Evolutionary conservation across 495 filamentous ascomycete species (phyloP).

Genomic region (Neurospora cerealis): DNA sequence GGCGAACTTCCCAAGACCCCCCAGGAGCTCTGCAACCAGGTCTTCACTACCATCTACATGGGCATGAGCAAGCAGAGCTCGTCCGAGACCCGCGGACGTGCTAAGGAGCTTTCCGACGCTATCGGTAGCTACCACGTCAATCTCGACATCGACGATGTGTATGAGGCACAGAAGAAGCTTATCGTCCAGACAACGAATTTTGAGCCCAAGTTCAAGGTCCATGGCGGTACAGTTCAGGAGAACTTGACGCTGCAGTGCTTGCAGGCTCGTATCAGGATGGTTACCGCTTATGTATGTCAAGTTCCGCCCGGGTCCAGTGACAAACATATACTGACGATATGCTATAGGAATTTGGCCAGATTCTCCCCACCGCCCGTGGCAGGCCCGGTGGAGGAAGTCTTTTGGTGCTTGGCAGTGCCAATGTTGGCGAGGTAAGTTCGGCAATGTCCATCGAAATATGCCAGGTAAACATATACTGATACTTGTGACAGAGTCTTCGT

Average conservation of each 20-base stretch:
- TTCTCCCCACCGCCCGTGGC: constrained; percentile 37
- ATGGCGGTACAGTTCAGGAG: constrained; percentile 20
- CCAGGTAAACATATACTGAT: constrained; percentile 14
- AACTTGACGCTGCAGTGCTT: constrained; percentile 68
- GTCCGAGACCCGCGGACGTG: constrained; percentile 60
- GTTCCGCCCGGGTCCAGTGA: not conserved
- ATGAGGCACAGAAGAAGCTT: constrained; percentile 27
- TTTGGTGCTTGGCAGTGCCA: constrained; percentile 34
- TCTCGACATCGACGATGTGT: constrained; percentile 63
- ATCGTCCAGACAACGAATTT: constrained; percentile 25
- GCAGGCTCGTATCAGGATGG: constrained; percentile 75
- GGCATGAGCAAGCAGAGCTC: constrained; percentile 64
- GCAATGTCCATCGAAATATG: constrained; percentile 13
- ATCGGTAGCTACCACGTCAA: constrained; percentile 71
- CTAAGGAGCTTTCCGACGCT: constrained; percentile 52
- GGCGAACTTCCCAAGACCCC: constrained; percentile 45
- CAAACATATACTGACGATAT: not conserved
- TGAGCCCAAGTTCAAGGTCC: constrained; percentile 48
- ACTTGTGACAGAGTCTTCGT: constrained; percentile 27
- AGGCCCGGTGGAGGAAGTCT: constrained; percentile 33
- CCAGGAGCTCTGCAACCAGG: constrained; percentile 49
- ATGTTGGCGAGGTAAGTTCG: constrained; percentile 32
- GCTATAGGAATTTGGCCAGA: constrained; percentile 20
- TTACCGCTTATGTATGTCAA: constrained; percentile 51
- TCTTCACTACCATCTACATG: constrained; percentile 76